A percentile compares a stretch with the other conserved stretches of the same genome.
Evolutionary conservation across 768 basidiomycete species (phyloP).

Genomic region (Lentinus tigrinus): DNA sequence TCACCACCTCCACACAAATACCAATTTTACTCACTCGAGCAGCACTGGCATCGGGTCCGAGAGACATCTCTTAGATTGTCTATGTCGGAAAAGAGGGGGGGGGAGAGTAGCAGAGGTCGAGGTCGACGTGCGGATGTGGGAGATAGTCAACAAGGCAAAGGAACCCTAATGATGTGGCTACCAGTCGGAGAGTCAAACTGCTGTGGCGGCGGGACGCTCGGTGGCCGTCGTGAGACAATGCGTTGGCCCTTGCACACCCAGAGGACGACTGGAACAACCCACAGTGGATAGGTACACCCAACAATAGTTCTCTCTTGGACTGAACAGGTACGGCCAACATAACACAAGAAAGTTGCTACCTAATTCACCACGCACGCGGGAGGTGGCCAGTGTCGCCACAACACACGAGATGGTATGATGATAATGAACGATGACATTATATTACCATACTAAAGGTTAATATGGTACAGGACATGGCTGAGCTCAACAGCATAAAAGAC

Average conservation of each 20-base stretch:
- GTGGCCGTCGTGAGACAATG: slow-evolving; percentile 4
- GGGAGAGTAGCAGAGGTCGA: slow-evolving; percentile 1
- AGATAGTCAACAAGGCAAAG: slow-evolving; percentile 18
- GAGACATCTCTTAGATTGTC: slow-evolving; percentile 38
- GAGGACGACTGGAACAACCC: not conserved
- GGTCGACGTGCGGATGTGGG: slow-evolving; percentile 13
- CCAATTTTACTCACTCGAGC: slow-evolving; percentile 47
- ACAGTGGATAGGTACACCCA: not conserved
- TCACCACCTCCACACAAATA: slow-evolving; percentile 11
- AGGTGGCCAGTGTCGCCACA: not conserved
- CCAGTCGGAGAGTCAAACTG: slow-evolving; percentile 34
- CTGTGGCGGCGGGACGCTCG: slow-evolving; percentile 30
- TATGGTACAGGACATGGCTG: too few species aligned
- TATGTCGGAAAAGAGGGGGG: not conserved
- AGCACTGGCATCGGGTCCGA: slow-evolving; percentile 42
- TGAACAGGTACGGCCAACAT: too few species aligned
- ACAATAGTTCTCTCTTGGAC: too few species aligned
- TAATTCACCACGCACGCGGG: too few species aligned
- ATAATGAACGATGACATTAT: too few species aligned
- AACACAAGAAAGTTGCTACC: too few species aligned
- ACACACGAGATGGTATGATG: not conserved
- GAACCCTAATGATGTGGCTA: slow-evolving; percentile 19
- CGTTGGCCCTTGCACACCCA: not conserved
- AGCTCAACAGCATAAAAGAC: too few species aligned
- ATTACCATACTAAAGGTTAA: too few species aligned